Conservation (phyloP, 768 basidiomycete genomes). For the Sutorius australiensis region DNA sequence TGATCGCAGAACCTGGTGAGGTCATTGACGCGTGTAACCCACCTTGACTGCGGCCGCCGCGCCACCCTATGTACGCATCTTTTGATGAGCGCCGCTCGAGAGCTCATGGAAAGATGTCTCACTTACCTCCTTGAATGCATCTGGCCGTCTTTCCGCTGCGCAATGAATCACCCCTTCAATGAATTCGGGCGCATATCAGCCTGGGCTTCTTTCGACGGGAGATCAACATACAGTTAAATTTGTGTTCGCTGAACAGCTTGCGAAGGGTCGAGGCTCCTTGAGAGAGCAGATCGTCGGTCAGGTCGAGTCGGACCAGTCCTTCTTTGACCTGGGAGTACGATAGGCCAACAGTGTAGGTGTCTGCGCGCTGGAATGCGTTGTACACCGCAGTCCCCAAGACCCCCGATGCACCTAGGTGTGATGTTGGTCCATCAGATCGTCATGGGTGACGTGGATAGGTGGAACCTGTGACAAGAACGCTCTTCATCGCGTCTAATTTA, state of each 20-base stretch:
- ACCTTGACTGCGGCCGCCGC: slow-evolving; percentile 66
- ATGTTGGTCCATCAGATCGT: slow-evolving; percentile 10
- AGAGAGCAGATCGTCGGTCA: slow-evolving; percentile 45
- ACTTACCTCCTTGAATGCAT: slow-evolving; percentile 84
- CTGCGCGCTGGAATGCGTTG: slow-evolving; percentile 51
- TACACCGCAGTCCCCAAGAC: slow-evolving; percentile 81
- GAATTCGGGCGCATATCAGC: slow-evolving; percentile 1
- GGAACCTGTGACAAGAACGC: slow-evolving; percentile 55
- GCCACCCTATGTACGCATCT: slow-evolving; percentile 39
- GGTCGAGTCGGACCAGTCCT: slow-evolving; percentile 58
- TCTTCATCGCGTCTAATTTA: slow-evolving; percentile 33
- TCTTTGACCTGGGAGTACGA: slow-evolving; percentile 62
- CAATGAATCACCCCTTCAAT: slow-evolving; percentile 84
- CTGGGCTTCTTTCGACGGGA: background rate
- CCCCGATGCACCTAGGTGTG: slow-evolving; percentile 76
- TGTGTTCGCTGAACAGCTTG: slow-evolving; percentile 49
- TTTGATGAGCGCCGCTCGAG: background rate
- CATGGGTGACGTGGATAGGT: background rate
- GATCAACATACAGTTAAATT: slow-evolving; percentile 62
- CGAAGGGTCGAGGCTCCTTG: slow-evolving; percentile 43
- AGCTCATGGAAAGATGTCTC: background rate
- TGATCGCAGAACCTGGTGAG: background rate
- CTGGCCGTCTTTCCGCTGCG: slow-evolving; percentile 90
- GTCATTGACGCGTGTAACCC: slow-evolving; percentile 10
- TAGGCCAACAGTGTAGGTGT: slow-evolving; percentile 58